Conservation (phyloP, 257 asterid genomes). For the Prunella vulgaris region DNA sequence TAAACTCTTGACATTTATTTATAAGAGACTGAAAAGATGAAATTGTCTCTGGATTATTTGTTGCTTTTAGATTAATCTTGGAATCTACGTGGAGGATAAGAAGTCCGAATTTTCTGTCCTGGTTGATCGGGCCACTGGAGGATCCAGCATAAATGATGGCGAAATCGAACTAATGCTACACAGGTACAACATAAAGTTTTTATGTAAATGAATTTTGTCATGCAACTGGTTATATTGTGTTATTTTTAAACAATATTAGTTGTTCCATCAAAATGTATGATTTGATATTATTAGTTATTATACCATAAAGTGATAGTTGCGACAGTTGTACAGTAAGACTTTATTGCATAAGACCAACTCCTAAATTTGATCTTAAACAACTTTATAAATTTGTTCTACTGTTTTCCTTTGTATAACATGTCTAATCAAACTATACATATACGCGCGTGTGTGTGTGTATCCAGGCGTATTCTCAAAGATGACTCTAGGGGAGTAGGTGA, state of each 20-base stretch:
- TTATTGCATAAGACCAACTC: too few species aligned
- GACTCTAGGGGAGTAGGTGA: conserved; percentile 65
- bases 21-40: background rate
- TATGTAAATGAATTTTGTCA: too few species aligned
- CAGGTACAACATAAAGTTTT: conserved; percentile 42
- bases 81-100: conserved; percentile 59
- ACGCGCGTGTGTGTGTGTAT: too few species aligned
- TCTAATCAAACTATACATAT: background rate
- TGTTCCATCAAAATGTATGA: too few species aligned
- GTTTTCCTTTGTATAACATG: background rate
- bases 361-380: too few species aligned
- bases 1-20: too few species aligned
- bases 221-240: too few species aligned
- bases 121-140: conserved; percentile 87
- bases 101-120: conserved; percentile 64
- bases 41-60: background rate
- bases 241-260: too few species aligned
- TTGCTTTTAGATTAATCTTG: conserved; percentile 65
- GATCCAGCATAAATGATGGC: conserved; percentile 82
- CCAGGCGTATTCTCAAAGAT: conserved; percentile 60
- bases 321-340: too few species aligned
- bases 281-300: too few species aligned
- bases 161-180: conserved; percentile 85
- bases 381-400: too few species aligned
- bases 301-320: too few species aligned